Evolutionary conservation across 352 stramenopile species (phyloP), one percentile per base, ranked within the genome.

Genomic region (Phytophthora pisi): DNA sequence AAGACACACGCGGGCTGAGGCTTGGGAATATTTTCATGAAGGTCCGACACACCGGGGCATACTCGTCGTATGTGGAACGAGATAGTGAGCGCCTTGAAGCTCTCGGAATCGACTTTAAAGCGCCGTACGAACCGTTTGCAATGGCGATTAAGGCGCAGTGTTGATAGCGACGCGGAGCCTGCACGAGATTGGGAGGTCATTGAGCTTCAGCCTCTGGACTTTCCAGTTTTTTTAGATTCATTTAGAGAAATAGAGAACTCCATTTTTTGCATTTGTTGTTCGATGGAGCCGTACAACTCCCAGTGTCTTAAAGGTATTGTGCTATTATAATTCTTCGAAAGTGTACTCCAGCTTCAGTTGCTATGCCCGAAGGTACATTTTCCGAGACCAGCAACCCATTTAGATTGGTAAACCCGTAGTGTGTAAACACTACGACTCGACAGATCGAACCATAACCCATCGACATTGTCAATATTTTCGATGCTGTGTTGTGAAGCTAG

Each of bases 21-120:
- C 67, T 90, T 18, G 83, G 83, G 20, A 78, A 78, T 30, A 73
- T 84, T 45, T 81, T 88, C 50, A 76, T 84, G 61, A 82, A 89
- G 43, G 78, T 89, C 30, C 75, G 78, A 42, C 70, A 66, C 28
- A 73, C 70, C 7, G 67, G 66, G n/a, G 64, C 80, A 30, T 88
- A 81, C 51, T 64, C 76, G 24, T 57, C 69, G 6, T 81, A 86
- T 47, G 68, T 90, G 30, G 64, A 75, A 46, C 74, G 78, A 43
- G 82, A 90, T 61, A 51, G 60, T 61, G 66, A 78, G 15, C 71
- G 58, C 16, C 59, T 92, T n/a, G 63, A 88, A 30, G 62, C 51
- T 7, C 64, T 90, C 10, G 80, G 67, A 31, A 80, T 89, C 53
- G 57, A 73, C 20, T 70, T 77, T 24, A 66, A 45, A 2, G 46